A percentile compares a stretch with the other conserved stretches of the same genome.
These are phyloP conservation scores for Solanum stenotomum DNA, from an alignment of 257 asterid genomes.

Conservation along the genomic window DNA sequence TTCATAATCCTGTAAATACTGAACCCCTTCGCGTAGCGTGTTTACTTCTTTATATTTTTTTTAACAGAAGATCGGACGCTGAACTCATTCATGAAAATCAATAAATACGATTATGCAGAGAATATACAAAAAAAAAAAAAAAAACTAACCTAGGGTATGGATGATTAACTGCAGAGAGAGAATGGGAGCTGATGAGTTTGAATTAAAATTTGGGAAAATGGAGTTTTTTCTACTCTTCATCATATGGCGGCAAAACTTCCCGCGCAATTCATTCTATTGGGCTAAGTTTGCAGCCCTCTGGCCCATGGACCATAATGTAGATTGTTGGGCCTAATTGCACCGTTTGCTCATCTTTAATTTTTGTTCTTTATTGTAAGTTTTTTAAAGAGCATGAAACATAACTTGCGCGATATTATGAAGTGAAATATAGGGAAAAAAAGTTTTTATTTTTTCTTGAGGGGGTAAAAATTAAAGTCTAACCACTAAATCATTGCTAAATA, in stretches of 20 bases:
- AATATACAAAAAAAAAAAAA: not conserved
- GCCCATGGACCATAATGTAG: not conserved
- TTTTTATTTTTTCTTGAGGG: too few relatives aligned
- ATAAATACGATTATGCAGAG: not conserved
- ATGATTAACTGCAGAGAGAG: not conserved
- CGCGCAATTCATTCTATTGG: not conserved
- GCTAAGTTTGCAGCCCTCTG: not conserved
- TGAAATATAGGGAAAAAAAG: too few relatives aligned
- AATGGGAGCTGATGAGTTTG: not conserved
- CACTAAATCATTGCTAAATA: too few relatives aligned
- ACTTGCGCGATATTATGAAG: not conserved
- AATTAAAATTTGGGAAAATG: not conserved
- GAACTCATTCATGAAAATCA: not conserved
- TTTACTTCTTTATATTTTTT: not conserved
- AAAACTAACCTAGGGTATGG: not conserved
- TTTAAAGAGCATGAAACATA: too few relatives aligned
- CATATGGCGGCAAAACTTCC: slow-evolving; percentile 26
- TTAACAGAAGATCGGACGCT: not conserved
- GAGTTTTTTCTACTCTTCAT: not conserved
- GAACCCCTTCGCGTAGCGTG: not conserved
- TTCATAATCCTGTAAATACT: not conserved
- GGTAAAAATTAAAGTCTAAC: not conserved
- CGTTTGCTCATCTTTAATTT: not conserved
- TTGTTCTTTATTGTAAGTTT: too few relatives aligned
- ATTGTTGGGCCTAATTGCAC: not conserved